Base-by-base conservation (phyloP, 2,329 filamentous ascomycete genomes). In the Fragosphaeria purpurea region DNA sequence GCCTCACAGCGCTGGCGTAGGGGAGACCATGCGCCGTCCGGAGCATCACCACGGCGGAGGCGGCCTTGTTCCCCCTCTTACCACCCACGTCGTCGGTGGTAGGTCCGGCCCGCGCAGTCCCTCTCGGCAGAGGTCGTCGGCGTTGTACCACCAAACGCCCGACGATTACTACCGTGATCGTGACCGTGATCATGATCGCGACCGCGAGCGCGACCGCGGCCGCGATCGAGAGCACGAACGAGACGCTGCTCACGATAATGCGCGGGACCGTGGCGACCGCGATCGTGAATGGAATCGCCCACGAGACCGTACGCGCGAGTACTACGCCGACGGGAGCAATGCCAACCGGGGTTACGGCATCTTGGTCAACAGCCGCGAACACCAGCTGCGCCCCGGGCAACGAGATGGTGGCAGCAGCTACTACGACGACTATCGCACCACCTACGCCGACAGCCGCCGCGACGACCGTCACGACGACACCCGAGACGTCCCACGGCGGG, bases 111-210 rank as follows among this genome's bases (percentile, higher is more conserved):
- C 34, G 7, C 50, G 48, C 37, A 48, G 13, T 30, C 39, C 51
- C n/a, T 50, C 47, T 1, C 55, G 50, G 2, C 52, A 35, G n/a
- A 45, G 54, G 13, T 34, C 69, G 6, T 67, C 71, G 7, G 64
- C 68, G 12, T 61, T 53, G 22, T 52, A 55, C 11, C 46, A 44
- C 8, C 41, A 63, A 7, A 71, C 74, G 47, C 63, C 69, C 7
- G 74, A 77, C 41, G 72, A 77, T 4, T 69, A 69, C 50, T 71
- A 76, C 56, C 71, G 72, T 32, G 65, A 65, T 31, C 71, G 70
- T 32, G 74, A 77, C 5, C 73, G 77, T 32, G 70, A 73, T 47
- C 42, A 13, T 13, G 50, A 51, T 10, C 54, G 46, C 8, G 65
- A 65, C 31, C 71, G 70, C 32, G 74, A 77, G 6, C 73, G 77